These are phyloP conservation scores for Prosopis cineraria DNA, from an alignment of 306 rosid species.

Conservation along the genomic window DNA sequence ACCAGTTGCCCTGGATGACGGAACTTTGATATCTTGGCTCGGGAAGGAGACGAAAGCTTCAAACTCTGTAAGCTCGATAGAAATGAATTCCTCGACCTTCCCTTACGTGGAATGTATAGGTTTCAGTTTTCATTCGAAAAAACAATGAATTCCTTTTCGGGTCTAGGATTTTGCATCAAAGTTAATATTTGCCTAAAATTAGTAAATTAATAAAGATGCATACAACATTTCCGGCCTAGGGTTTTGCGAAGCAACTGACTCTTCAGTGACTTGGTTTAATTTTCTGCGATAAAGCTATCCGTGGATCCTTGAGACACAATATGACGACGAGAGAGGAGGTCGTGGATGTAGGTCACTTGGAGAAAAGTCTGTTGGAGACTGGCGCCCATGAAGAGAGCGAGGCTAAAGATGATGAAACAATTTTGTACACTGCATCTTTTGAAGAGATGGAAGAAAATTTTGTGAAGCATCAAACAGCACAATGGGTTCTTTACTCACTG, in stretches of 20 bases:
- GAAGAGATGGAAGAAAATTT: slow-evolving; percentile 68
- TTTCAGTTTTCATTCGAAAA: no score
- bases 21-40: neutral
- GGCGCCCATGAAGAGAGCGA: slow-evolving; percentile 31
- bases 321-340: slow-evolving; percentile 61
- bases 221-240: neutral
- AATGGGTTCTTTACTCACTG: slow-evolving; percentile 77
- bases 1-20: neutral
- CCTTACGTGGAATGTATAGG: no score
- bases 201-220: neutral
- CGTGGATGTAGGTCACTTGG: slow-evolving; percentile 65
- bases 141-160: neutral
- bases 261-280: neutral
- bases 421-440: slow-evolving; percentile 76
- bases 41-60: neutral
- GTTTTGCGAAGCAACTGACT: neutral
- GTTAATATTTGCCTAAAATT: neutral
- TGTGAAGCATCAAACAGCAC: slow-evolving; percentile 66
- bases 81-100: neutral
- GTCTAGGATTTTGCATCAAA: neutral
- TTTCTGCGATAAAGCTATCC: neutral
- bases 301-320: neutral
- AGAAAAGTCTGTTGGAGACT: slow-evolving; percentile 52
- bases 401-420: slow-evolving; percentile 55
- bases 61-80: neutral